Conservation (phyloP, 2,329 filamentous ascomycete species). For the Akanthomyces uredinophilus region DNA sequence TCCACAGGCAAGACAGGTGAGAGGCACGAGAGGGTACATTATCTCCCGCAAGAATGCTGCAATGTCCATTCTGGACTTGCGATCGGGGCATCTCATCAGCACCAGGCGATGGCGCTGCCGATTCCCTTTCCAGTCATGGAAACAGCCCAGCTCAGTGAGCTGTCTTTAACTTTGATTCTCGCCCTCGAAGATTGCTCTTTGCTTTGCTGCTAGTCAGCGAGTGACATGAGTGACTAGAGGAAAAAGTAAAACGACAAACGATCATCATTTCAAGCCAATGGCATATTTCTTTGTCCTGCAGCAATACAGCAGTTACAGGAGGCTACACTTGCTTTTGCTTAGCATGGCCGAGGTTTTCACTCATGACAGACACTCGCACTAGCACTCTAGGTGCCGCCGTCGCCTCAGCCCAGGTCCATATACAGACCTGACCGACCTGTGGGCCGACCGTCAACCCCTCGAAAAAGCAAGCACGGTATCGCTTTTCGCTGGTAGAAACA, state of each 20-base stretch:
- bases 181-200: not conserved
- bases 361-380: not conserved
- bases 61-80: not conserved
- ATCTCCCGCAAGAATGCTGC: conserved; percentile 2
- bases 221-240: not conserved
- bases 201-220: not conserved
- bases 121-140: not conserved
- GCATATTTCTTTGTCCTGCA: conserved; percentile 3
- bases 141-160: not conserved
- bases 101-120: not conserved
- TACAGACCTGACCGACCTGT: not conserved
- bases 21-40: not conserved
- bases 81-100: not conserved
- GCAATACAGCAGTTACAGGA: not conserved
- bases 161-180: not conserved
- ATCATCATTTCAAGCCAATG: not conserved
- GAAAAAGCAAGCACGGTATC: conserved; percentile 7
- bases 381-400: not conserved
- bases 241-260: not conserved
- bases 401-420: not conserved
- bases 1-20: not conserved
- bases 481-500: conserved; percentile 1
- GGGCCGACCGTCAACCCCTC: conserved; percentile 6
- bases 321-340: conserved; percentile 4
- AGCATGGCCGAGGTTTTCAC: not conserved